Base-by-base conservation (phyloP, 2,329 filamentous ascomycete species). In the Blastomyces silverae region DNA sequence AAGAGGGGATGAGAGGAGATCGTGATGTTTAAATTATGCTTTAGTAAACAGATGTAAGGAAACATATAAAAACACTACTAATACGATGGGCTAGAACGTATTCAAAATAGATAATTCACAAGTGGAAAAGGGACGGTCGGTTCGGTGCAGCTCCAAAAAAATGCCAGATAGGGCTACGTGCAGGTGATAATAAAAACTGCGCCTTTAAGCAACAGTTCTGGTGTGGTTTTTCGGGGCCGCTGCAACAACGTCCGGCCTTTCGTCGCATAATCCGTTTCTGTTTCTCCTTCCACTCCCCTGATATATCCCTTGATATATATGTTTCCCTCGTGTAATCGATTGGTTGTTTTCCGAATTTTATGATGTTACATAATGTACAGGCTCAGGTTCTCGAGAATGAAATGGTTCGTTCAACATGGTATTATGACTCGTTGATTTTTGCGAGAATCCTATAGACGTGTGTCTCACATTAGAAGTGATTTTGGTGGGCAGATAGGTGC, bases 381-480 rank as follows among this genome's bases (percentile, higher is more conserved):
- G 7, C 37, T 22, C 55, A 37, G 39, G 17, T 31, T 39, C 10
- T 44, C 31, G n/a, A 39, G 17, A 62, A 62, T 28, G 60, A 53
- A 13, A 22, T 22, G 44, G 3, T 53, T 48, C 44, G 53, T 37
- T 37, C 28, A 37, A 34, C 13, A 44, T 37, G 64, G 61, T 84
- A 57, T 39, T 39, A 57, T 57, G 31, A 96, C 85, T 97, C 93
- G 82, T 91, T 96, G 86, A 99, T 96, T 89, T 97, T 99, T 79
- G 94, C 94, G 67, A 99, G 87, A 72, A 99, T 91, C 79, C 93
- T 97, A 73, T 34, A 50, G 31, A 20, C 37, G n/a, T 37, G 44
- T 34, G 20, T 28, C 11, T 11, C 15, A 58, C 46, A 62, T 74
- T 69, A 73, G 69, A 50, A 42, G 25, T 42, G 44, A 39, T 50